Percentiles rank a stretch among this genome's conserved stretches.
phyloP scores from a whole-genome alignment of 2,329 filamentous ascomycete species.

The Teratosphaeria destructans region DNA sequence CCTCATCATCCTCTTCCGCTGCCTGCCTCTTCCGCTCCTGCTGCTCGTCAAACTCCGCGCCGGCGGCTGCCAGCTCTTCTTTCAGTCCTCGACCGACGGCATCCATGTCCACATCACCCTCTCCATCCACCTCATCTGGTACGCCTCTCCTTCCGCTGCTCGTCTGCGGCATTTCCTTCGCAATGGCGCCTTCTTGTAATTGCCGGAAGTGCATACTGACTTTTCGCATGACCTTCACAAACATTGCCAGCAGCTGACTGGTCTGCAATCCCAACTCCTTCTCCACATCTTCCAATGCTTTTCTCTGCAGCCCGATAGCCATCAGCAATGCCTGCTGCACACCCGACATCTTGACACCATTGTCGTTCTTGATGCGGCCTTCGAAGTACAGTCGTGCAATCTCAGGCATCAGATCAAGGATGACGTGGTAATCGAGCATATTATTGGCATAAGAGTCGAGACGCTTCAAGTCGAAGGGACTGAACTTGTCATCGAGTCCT shows the following conservation, averaged over 20 bases:
- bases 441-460: constrained; percentile 93
- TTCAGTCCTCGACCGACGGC: constrained; percentile 49
- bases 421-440: constrained; percentile 95
- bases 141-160: constrained; percentile 5
- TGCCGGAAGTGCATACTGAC: constrained; percentile 66
- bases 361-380: constrained; percentile 47
- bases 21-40: constrained; percentile 65
- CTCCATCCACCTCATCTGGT: constrained; percentile 26
- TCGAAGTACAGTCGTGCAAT: constrained; percentile 80
- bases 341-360: constrained; percentile 58
- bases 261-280: constrained; percentile 64
- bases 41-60: constrained; percentile 56
- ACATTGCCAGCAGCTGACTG: constrained; percentile 85
- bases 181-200: constrained; percentile 60
- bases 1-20: constrained; percentile 80
- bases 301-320: constrained; percentile 83
- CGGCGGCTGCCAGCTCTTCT: constrained; percentile 76
- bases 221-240: constrained; percentile 91
- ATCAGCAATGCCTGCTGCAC: constrained; percentile 80
- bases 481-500: constrained; percentile 68
- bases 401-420: constrained; percentile 79
- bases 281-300: constrained; percentile 70
- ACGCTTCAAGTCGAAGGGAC: constrained; percentile 89
- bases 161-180: constrained; percentile 34
- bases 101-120: constrained; percentile 41